Conservation (phyloP, 2,329 filamentous ascomycete genomes). For the Colletotrichum plurivorum region DNA sequence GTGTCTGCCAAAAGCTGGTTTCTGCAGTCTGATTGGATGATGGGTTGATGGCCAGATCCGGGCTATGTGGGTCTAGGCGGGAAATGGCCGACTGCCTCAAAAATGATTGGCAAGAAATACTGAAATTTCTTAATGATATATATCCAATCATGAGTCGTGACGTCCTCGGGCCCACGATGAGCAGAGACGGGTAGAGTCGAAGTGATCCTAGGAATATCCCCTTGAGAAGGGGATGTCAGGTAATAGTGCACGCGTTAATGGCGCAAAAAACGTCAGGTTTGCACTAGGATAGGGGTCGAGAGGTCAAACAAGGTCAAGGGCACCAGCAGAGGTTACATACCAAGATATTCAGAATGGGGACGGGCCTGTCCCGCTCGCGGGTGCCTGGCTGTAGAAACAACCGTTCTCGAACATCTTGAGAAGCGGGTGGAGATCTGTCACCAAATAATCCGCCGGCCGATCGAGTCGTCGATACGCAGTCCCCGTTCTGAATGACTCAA, state of each 20-base stretch:
- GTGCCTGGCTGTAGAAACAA: constrained; percentile 23
- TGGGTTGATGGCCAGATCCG: constrained; percentile 39
- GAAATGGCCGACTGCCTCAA: constrained; percentile 15
- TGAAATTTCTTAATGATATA: constrained; percentile 15
- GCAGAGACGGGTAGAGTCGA: constrained; percentile 20
- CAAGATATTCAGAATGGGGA: constrained; percentile 22
- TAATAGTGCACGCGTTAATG: constrained; percentile 27
- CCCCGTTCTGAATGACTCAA: constrained; percentile 18
- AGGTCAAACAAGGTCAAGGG: constrained; percentile 32
- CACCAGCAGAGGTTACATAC: constrained; percentile 28
- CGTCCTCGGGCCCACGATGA: constrained; percentile 10
- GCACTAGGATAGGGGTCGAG: constrained; percentile 8
- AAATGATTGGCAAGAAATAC: constrained; percentile 40
- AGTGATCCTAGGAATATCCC: constrained; percentile 15
- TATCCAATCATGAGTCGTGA: constrained; percentile 26
- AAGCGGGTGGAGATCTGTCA: constrained; percentile 19
- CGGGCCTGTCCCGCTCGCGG: constrained; percentile 24
- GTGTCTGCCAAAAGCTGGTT: constrained; percentile 48
- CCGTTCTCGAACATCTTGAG: constrained; percentile 31
- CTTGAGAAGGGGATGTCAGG: constrained; percentile 4
- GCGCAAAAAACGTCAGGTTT: constrained; percentile 20
- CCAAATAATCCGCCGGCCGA: constrained; percentile 27
- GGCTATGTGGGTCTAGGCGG: constrained; percentile 27
- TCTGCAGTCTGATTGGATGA: constrained; percentile 50
- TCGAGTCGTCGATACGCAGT: constrained; percentile 14